Evolutionary conservation across 164 flowering plant genomes (phyloP).

Genomic region (Aristolochia californica): DNA sequence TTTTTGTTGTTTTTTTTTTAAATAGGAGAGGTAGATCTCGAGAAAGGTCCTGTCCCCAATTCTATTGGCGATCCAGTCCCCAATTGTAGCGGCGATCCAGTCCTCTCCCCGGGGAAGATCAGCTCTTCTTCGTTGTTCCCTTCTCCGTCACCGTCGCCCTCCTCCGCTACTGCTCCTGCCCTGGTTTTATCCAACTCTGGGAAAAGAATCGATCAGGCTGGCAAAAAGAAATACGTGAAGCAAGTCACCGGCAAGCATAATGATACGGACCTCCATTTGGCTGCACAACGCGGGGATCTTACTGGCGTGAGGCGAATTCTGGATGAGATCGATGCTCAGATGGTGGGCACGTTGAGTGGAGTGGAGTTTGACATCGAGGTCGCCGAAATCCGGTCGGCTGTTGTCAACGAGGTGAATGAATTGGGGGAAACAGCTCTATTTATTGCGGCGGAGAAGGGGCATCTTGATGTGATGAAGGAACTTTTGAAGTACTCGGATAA

Average conservation of each 20-base stretch:
- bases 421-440: conserved; percentile 41
- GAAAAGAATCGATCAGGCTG: conserved; percentile 57
- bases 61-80: background rate
- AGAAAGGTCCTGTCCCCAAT: background rate
- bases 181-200: conserved; percentile 54
- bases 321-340: conserved; percentile 52
- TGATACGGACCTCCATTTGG: conserved; percentile 80
- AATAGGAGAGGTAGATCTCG: background rate
- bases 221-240: conserved; percentile 69
- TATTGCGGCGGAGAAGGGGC: conserved; percentile 39
- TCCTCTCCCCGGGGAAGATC: background rate
- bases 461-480: conserved; percentile 32
- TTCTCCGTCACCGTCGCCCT: background rate
- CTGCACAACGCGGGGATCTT: conserved; percentile 61
- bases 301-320: conserved; percentile 50
- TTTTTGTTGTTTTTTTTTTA: too few species aligned
- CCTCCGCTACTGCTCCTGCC: conserved; percentile 6
- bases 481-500: conserved; percentile 32
- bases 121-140: background rate
- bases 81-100: background rate
- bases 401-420: conserved; percentile 49
- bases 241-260: conserved; percentile 81
- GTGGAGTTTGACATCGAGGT: conserved; percentile 73
- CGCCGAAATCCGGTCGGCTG: conserved; percentile 37
- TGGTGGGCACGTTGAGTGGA: conserved; percentile 36